Base-by-base conservation (phyloP, 345 rosid species). In the Abelmoschus esculentus region DNA sequence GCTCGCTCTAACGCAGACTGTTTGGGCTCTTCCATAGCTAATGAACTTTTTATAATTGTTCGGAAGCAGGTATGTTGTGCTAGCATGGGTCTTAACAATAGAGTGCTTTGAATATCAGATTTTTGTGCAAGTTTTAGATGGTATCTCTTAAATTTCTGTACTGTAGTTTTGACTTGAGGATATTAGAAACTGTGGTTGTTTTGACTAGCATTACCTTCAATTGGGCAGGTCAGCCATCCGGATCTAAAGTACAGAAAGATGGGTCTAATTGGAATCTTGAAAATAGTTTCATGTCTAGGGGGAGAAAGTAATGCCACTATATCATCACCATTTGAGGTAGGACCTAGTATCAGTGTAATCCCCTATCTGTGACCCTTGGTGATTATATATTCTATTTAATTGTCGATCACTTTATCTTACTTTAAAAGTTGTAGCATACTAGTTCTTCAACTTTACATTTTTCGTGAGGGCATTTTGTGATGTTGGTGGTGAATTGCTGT, bases 161-260 rank as follows among this genome's bases (percentile, higher is more conserved):
- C 52, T 47, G 32, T 71, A 49, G 32, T 63, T 57, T 58, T 67
- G 36, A 52, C 40, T 17, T 36, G 44, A 52, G 61, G 55, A 47
- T 26, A 58, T 61, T 52, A 32, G 31, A 15, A 28, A 56, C 3
- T 38, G 15, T 19, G 54, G 19, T 53, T 52, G 9, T 7, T 62
- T 32, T 68, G 28, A 56, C 50, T 69, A 47, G 14, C 34, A 19
- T 5, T 55, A 68, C 40, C 57, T 50, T 67, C 56, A 10, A 38
- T 67, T 70, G 66, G 72, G 42, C 81, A 91, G 97, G 84, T 89
- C 54, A 84, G 76, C 80, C 97, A 91, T 81, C 80, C 89, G 13
- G 90, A 87, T 66, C 58, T 89, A 74, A 87, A 83, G 80, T 91
- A 87, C 88, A 87, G 86, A 83, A 89, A 78, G 85, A 91, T 91